Evolutionary conservation across 2,329 filamentous ascomycete species (phyloP), one percentile per base, ranked within the genome.

Genomic region (Penicillium verrucosum): DNA sequence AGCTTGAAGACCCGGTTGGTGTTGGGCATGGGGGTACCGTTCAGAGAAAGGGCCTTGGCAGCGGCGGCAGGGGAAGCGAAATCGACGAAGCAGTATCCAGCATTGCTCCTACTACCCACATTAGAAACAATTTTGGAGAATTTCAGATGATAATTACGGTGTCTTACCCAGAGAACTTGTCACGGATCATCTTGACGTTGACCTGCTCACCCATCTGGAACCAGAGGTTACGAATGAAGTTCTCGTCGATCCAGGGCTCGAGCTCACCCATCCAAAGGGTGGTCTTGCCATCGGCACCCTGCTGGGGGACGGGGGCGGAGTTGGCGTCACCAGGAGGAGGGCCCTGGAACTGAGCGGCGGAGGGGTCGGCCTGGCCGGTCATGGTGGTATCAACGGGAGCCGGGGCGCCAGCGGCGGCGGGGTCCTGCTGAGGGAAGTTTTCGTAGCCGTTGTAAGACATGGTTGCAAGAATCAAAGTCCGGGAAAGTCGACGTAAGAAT

Each of bases 131-230:
- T 54, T 64, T 63, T 61, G 34, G 42, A 36, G 18, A 51, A 50
- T 18, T 25, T 29, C 4, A 49, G 25, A 36, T 29, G 25, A 40
- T 14, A 9, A 41, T 62, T 52, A 56, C 45, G 51, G 47, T 54
- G 51, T 68, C 83, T 78, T 83, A 96, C 92, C 93, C 94, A 73
- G 93, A 97, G 77, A 96, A 96, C 78, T 97, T 97, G 81, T 99
- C 94, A 65, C 94, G 90, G 70, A 99, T 99, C 84, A 99, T 96
- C 85, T 99, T 99, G 68, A 99, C 94, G 69, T 97, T 97, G 69
- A 99, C 94, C 62, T 87, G 87, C 78, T 97, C 94, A 66, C 89
- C 92, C 80, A 96, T 89, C 68, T 92, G 87, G 70, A 91, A 96
- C 84, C 91, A 97, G 44, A 97, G 86, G 67, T 89, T 94, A 78